Percentiles rank a stretch among this genome's conserved stretches.
Evolutionary conservation across 225 moss, liverwort and hornwort species (phyloP).

Genomic region (Bryum argenteum): DNA sequence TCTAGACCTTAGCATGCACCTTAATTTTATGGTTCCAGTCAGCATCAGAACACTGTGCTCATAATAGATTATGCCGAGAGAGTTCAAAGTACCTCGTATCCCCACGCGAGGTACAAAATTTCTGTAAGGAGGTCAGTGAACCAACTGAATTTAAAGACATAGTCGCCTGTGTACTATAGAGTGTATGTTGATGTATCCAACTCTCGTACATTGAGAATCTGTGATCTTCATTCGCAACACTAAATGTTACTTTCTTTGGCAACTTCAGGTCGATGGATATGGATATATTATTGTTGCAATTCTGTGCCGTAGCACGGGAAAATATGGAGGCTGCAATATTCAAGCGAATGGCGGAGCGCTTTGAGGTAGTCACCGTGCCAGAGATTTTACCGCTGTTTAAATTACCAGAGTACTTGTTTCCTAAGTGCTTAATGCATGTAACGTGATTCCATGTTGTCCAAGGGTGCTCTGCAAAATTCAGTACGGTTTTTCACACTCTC

Average conservation of each 20-base stretch:
- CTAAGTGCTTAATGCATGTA: slow-evolving; percentile 12
- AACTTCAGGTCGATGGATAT: slow-evolving; percentile 87
- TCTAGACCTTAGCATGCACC: neutral
- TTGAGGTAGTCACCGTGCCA: slow-evolving; percentile 47
- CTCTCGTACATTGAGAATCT: slow-evolving; percentile 4
- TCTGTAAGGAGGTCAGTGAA: slow-evolving; percentile 2
- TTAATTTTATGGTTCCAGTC: slow-evolving; percentile 7
- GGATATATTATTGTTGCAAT: slow-evolving; percentile 90
- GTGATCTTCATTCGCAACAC: slow-evolving; percentile 12
- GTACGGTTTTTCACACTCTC: neutral
- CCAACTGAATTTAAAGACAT: neutral
- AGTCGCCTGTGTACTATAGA: neutral
- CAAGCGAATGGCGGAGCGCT: slow-evolving; percentile 58
- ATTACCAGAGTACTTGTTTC: slow-evolving; percentile 3
- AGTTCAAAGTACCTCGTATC: neutral
- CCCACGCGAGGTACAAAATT: neutral
- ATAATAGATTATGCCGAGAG: slow-evolving; percentile 2
- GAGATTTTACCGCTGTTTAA: slow-evolving; percentile 3
- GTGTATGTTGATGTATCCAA: slow-evolving; percentile 12
- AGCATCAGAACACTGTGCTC: neutral
- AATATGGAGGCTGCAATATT: slow-evolving; percentile 65
- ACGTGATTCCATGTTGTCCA: slow-evolving; percentile 12
- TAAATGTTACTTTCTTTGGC: slow-evolving; percentile 20
- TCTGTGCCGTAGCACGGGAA: slow-evolving; percentile 80
- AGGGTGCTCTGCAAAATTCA: slow-evolving; percentile 2